Percentiles rank a stretch among this genome's conserved stretches.
Conservation (phyloP, 192 early-diverging fungal species). For the Linnemannia schmuckeri region DNA sequence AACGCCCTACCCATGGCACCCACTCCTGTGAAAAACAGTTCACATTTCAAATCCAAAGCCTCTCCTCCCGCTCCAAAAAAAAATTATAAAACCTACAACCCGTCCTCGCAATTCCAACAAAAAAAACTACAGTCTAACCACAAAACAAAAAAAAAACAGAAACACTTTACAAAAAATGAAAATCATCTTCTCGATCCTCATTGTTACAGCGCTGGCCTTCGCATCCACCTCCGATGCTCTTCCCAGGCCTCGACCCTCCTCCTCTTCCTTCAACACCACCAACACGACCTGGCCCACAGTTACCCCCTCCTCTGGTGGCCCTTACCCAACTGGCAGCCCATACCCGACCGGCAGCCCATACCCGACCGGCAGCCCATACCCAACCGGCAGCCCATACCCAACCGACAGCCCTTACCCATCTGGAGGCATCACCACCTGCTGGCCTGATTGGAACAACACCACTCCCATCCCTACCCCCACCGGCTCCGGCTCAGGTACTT, state of each 20-base stretch:
- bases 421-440: not conserved
- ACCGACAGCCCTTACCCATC: not conserved
- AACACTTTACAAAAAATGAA: slow-evolving; percentile 5
- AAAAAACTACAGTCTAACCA: not conserved
- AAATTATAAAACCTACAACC: too few species aligned
- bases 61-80: too few species aligned
- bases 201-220: slow-evolving; percentile 6
- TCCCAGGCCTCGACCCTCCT: not conserved
- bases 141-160: not conserved
- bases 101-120: not conserved
- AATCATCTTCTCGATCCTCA: slow-evolving; percentile 15
- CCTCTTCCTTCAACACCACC: slow-evolving; percentile 8
- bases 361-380: not conserved
- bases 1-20: too few species aligned
- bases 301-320: not conserved
- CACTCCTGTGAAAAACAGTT: too few species aligned
- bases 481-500: not conserved
- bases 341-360: not conserved
- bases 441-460: not conserved
- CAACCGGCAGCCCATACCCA: not conserved
- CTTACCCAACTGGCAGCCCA: not conserved
- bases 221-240: slow-evolving; percentile 12
- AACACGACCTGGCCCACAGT: not conserved
- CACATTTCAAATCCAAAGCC: too few species aligned
- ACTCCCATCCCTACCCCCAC: not conserved